Evolutionary conservation across 345 rosid species (phyloP).

Genomic region (Eucalyptus regnans): DNA sequence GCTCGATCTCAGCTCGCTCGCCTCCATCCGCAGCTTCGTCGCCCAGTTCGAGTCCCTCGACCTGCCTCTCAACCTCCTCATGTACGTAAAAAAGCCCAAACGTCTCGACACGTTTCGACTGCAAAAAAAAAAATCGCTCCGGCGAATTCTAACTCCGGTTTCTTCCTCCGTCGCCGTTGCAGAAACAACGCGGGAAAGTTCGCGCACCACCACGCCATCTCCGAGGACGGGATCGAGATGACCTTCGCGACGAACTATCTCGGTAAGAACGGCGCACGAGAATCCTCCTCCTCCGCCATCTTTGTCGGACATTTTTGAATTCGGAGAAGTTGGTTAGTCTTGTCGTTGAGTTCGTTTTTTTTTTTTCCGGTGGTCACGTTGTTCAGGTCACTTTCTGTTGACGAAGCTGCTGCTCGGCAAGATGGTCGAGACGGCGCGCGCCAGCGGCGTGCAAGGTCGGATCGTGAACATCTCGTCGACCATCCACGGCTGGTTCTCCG

Average conservation of each 20-base stretch:
- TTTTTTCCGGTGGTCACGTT: not conserved
- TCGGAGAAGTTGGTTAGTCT: not conserved
- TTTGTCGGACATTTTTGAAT: not conserved
- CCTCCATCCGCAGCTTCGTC: conserved; percentile 60
- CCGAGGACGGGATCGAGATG: conserved; percentile 98
- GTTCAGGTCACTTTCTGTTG: conserved; percentile 76
- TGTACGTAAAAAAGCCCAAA: conserved; percentile 18
- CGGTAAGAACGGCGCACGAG: conserved; percentile 21
- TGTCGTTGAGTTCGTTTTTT: not conserved
- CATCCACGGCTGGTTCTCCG: conserved; percentile 81
- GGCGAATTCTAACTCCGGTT: not conserved
- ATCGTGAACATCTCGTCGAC: conserved; percentile 86
- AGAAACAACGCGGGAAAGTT: conserved; percentile 96
- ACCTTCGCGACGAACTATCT: conserved; percentile 93
- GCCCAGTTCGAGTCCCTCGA: conserved; percentile 52
- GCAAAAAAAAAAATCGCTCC: not conserved
- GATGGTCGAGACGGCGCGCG: conserved; percentile 67
- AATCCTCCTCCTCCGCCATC: not conserved
- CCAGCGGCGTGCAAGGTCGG: conserved; percentile 55
- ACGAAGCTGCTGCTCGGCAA: conserved; percentile 55
- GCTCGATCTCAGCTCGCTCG: conserved; percentile 86
- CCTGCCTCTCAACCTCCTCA: conserved; percentile 84
- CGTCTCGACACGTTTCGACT: not conserved
- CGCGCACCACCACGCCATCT: conserved; percentile 76
- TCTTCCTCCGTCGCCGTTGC: not conserved